Conservation (phyloP, 139 green algal genomes). For the Picochlorum sp. region DNA sequence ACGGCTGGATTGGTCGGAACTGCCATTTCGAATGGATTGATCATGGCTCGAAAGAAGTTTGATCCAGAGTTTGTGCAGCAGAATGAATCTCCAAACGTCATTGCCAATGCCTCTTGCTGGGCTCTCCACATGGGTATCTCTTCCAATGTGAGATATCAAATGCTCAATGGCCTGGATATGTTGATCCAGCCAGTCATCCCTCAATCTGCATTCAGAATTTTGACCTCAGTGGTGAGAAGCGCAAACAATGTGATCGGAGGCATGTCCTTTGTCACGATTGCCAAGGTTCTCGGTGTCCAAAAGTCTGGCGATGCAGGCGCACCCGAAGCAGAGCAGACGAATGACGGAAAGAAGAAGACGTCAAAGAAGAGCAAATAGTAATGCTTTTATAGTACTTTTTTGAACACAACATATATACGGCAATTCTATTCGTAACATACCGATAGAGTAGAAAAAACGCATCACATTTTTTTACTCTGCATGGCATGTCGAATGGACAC, state of each 20-base stretch:
- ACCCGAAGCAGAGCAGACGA: constrained; percentile 1
- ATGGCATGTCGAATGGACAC: neutral
- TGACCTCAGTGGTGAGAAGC: constrained; percentile 67
- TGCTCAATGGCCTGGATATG: constrained; percentile 85
- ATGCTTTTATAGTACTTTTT: too few relatives aligned
- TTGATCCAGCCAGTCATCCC: constrained; percentile 64
- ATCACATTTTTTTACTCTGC: too few relatives aligned
- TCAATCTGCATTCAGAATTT: constrained; percentile 58
- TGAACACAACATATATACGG: too few relatives aligned
- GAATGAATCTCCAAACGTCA: constrained; percentile 74
- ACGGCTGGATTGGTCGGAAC: constrained; percentile 77
- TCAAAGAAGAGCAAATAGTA: neutral
- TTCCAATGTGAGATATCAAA: constrained; percentile 89
- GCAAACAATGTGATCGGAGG: constrained; percentile 88
- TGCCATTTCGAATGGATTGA: constrained; percentile 70
- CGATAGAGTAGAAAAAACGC: too few relatives aligned
- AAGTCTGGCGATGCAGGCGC: constrained; percentile 39
- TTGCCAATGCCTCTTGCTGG: constrained; percentile 83
- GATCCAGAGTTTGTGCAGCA: constrained; percentile 56
- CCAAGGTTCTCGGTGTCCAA: constrained; percentile 78
- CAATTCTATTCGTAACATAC: neutral
- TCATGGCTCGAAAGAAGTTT: constrained; percentile 53
- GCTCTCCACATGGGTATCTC: constrained; percentile 87
- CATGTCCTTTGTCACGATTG: constrained; percentile 83
- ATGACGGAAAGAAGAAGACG: constrained; percentile 12